Evolutionary conservation across 768 basidiomycete genomes (phyloP), one percentile per base, ranked within the genome.

Genomic region (Psilocybe cyanescens): DNA sequence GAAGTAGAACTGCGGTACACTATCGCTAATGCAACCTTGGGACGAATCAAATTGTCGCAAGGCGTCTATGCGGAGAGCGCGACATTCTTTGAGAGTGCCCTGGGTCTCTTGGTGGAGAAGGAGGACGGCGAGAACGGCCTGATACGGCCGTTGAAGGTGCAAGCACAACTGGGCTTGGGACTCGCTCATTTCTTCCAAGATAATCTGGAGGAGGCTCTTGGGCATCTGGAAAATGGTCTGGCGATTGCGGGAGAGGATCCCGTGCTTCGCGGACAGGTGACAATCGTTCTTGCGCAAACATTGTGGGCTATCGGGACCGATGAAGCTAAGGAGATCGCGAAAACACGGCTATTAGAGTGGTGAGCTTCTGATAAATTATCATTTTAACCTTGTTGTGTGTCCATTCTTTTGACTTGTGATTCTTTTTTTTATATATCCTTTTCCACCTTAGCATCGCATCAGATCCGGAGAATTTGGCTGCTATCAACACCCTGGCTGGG

Each of bases 401-500:
- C 41, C 41, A 44, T 44, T 9, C 41, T 28, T 58, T 16, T 33
- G 45, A 39, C 53, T 37, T 30, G 47, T 49, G 33, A 12, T 45
- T 41, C 19, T 41, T 31, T 47, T 30, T n/a, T 39, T 17, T 28
- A 50, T 55, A 45, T 50, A 66, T 19, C 60, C 53, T 31, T 47
- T 14, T 55, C 8, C 51, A 8, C 30, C 50, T 17, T 65, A 97
- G 95, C 68, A 90, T 97, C 64, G 81, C 88, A 0, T 74, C 81
- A 28, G 92, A 97, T 70, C 83, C 89, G 0, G 90, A 90, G 62
- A 93, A 95, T 68, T 71, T 95, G 53, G 80, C 83, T 57, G 94
- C 93, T 1, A 91, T 97, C 72, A 92, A 90, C 49, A 83, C 88
- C 0, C 83, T 98, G 1, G 91, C 92, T 0, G 91, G 91, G n/a